phyloP scores from a whole-genome alignment of 2,329 filamentous ascomycete genomes.

The Sphaerostilbella broomeana region DNA sequence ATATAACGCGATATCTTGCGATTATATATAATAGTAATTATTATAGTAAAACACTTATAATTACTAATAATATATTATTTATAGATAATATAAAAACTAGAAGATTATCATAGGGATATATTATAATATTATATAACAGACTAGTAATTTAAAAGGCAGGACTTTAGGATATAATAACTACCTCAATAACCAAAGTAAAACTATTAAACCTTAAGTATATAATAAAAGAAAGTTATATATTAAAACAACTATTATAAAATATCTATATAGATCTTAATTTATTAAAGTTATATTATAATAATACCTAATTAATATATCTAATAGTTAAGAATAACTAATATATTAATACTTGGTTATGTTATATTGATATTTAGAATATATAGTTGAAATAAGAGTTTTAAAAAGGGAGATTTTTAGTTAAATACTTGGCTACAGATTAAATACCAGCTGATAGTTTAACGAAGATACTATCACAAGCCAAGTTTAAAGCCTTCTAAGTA shows the following conservation, averaged over 20 bases:
- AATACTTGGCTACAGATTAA: no score
- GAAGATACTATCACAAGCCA: no score
- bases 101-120: no score
- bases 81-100: no score
- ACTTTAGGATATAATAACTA: background rate
- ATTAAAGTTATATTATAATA: background rate
- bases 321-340: no score
- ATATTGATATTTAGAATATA: conserved; percentile 9
- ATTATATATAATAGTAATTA: no score
- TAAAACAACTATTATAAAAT: background rate
- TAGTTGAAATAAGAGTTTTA: conserved; percentile 6
- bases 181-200: background rate
- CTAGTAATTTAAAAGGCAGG: background rate
- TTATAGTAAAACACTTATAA: no score
- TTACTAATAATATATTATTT: background rate
- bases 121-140: no score
- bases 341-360: conserved; percentile 2
- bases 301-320: background rate
- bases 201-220: background rate
- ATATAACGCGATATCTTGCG: no score
- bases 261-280: no score
- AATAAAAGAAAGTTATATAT: background rate
- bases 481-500: no score
- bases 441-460: no score
- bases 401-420: background rate